Evolutionary conservation across 139 green algal species (phyloP), one percentile per base, ranked within the genome.

Genomic region (Nannochloris sp.): DNA sequence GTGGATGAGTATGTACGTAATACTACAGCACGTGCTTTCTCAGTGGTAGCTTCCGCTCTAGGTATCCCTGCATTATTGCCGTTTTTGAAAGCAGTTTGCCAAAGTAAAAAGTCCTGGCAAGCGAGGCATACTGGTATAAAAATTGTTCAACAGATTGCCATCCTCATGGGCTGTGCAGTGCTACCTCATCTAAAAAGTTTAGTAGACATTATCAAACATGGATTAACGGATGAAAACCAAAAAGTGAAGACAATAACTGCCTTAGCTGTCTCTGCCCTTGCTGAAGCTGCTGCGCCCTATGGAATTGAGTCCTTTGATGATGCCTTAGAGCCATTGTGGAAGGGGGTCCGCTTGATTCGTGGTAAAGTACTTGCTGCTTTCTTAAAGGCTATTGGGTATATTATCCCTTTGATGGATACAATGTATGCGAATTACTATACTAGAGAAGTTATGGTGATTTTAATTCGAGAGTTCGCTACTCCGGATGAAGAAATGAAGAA

Each of bases 401-500:
- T 99, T 82, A 97, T 99, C 64, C 94, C 94, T 7, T 86, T 99
- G 29, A 98, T 99, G 94, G 94, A 99, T 73, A 81, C 79, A 6
- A 89, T 93, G 85, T 96, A 99, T 74, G 94, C 94, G 4, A 93
- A 91, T 71, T 97, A 97, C 79, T 98, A 98, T 84, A 99, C 93
- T 1, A 64, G 82, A 2, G 92, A 98, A 74, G 89, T 98, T 24
- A 98, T 98, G 94, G 74, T 97, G 27, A 86, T 98, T 57, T 81
- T 73, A 15, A 64, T 78, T 30, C 80, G 94, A n/a, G 94, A 99
- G 82, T 99, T 99, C 75, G 68, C 83, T 74, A 95, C 90, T 2
- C 89, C 94, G 0, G 94, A 99, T 74, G 94, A 99, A 76, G 94
- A 99, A 83, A 99, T 99, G 94, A 99, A 98, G 88, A 99, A 98